Percentiles rank a stretch among this genome's conserved stretches.
These are phyloP conservation scores for Colletotrichum navitas DNA, from an alignment of 2,329 filamentous ascomycete species.

Conservation along the genomic window DNA sequence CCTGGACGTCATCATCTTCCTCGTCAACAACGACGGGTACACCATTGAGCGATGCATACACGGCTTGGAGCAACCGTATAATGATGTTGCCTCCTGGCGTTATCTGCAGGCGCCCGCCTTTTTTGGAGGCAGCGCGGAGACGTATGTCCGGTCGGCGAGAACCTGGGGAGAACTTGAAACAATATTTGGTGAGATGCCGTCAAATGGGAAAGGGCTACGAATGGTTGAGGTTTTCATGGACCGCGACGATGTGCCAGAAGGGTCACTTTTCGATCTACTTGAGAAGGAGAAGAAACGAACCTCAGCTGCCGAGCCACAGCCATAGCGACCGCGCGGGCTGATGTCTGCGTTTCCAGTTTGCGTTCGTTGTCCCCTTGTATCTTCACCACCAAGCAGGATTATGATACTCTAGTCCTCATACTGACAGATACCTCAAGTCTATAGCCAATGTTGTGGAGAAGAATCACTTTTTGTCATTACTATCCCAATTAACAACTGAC, in stretches of 20 bases:
- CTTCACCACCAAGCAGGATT: neutral
- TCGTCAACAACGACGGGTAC: conserved; percentile 72
- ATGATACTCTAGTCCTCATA: no score
- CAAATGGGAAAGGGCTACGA: conserved; percentile 46
- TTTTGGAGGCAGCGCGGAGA: conserved; percentile 57
- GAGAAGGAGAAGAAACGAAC: neutral
- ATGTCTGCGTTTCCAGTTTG: neutral
- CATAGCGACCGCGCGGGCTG: neutral
- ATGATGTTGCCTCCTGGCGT: conserved; percentile 66
- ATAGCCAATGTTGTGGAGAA: neutral
- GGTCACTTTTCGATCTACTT: neutral
- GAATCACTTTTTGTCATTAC: neutral
- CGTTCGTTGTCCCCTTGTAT: neutral
- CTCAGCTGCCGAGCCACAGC: neutral
- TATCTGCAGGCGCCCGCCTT: conserved; percentile 62
- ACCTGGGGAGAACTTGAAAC: conserved; percentile 61
- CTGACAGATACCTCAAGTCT: neutral
- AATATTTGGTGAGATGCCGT: conserved; percentile 47
- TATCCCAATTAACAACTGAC: neutral
- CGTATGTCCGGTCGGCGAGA: conserved; percentile 51
- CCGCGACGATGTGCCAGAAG: conserved; percentile 12
- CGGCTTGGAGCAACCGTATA: conserved; percentile 65
- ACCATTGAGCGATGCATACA: conserved; percentile 71
- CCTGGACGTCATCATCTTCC: conserved; percentile 60
- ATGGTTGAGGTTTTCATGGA: conserved; percentile 52